A percentile compares a stretch with the other conserved stretches of the same genome.
Evolutionary conservation across 306 rosid species (phyloP).

Genomic region (Carpinus viminea): DNA sequence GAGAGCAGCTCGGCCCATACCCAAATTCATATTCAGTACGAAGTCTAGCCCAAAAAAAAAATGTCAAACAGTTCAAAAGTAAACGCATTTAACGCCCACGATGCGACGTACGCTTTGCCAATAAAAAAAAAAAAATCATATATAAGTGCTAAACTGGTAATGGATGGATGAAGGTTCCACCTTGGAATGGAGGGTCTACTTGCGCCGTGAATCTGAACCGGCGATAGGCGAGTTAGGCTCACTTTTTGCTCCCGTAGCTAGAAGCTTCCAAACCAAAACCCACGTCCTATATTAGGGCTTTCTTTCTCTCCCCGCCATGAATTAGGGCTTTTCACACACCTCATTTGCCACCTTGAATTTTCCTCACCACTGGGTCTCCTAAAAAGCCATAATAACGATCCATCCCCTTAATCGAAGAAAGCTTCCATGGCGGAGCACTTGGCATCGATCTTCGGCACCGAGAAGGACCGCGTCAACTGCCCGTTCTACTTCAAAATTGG

Average conservation of each 20-base stretch:
- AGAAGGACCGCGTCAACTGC: constrained; percentile 96
- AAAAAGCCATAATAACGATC: constrained; percentile 1
- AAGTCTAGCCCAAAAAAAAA: no score
- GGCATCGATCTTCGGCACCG: constrained; percentile 99
- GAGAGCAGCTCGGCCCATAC: no score
- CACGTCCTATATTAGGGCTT: not conserved
- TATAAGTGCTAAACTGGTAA: no score
- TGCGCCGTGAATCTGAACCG: no score
- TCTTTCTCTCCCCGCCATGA: not conserved
- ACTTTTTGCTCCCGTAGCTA: not conserved
- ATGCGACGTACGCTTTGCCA: no score
- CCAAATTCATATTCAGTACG: no score
- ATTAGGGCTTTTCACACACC: not conserved
- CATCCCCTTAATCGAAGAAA: not conserved
- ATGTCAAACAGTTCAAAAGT: no score
- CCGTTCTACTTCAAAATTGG: constrained; percentile 99
- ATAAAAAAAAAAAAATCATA: no score
- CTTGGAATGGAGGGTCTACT: no score
- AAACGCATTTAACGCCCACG: no score
- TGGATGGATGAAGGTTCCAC: no score
- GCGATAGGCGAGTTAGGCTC: not conserved
- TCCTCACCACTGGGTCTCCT: constrained; percentile 19
- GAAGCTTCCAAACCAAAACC: not conserved
- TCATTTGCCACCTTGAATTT: not conserved
- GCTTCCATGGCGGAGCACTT: constrained; percentile 90